A percentile compares a stretch with the other conserved stretches of the same genome.
Evolutionary conservation across 139 green algal genomes (phyloP).

Genomic region (Chlorella sp.): DNA sequence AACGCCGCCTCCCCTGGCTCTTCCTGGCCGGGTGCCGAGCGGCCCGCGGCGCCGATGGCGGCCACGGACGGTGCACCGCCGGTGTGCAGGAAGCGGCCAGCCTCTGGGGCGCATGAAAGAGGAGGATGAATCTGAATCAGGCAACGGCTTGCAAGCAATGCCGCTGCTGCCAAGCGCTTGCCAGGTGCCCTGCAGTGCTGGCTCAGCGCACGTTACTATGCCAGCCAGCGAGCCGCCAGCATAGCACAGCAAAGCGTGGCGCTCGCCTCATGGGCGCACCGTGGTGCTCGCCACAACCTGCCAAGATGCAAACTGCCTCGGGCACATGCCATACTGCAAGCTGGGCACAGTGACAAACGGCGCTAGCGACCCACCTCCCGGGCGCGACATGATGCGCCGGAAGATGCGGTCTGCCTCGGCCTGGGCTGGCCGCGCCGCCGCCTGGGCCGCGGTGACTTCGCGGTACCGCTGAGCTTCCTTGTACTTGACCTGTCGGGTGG

Average conservation of each 20-base stretch:
- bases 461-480: conserved; percentile 36
- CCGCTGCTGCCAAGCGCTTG: no score
- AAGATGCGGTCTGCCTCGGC: conserved; percentile 48
- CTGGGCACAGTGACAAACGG: background rate
- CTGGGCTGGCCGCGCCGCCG: conserved; percentile 14
- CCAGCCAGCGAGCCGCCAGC: no score
- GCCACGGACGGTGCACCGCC: no score
- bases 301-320: no score
- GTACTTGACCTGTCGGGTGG: conserved; percentile 31
- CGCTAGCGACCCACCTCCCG: background rate
- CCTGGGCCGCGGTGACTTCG: conserved; percentile 33
- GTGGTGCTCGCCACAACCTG: no score
- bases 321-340: background rate
- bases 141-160: no score
- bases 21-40: background rate
- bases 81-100: no score
- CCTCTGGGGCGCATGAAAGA: background rate
- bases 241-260: no score
- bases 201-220: no score
- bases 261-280: no score
- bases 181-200: no score
- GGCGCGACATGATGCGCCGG: conserved; percentile 47
- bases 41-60: background rate
- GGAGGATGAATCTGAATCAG: no score
- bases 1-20: conserved; percentile 35